phyloP scores from a whole-genome alignment of 768 basidiomycete genomes.

The Omphalotus guepiniiformis region DNA sequence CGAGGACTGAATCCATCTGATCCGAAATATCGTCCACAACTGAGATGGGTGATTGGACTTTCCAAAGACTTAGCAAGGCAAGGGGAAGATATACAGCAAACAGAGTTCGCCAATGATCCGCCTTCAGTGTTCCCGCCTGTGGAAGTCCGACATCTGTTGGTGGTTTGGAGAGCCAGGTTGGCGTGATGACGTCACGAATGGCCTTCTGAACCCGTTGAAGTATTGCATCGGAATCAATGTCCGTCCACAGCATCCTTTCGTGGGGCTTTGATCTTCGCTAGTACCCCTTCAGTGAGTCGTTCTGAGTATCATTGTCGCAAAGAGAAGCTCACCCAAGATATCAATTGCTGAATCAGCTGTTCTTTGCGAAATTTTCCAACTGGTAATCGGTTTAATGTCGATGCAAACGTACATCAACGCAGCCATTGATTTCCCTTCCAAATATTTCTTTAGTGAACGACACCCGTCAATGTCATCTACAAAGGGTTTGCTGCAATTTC shows the following conservation, averaged over 20 bases:
- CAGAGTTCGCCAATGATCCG: conserved; percentile 19
- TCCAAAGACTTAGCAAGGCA: conserved; percentile 18
- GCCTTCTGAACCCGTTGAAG: neutral
- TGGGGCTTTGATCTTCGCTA: neutral
- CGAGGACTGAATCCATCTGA: neutral
- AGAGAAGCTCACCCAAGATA: neutral
- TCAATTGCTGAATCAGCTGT: neutral
- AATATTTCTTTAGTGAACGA: neutral
- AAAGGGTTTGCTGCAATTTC: neutral
- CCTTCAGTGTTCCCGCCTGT: conserved; percentile 21
- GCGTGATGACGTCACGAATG: neutral
- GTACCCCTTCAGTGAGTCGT: neutral
- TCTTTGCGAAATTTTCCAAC: neutral
- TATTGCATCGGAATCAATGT: neutral
- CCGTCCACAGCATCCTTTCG: neutral
- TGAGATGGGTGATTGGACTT: neutral
- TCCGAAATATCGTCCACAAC: neutral
- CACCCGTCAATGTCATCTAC: neutral
- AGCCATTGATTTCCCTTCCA: neutral
- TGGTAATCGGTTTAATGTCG: neutral
- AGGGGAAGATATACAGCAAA: conserved; percentile 18
- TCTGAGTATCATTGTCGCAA: neutral
- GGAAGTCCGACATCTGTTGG: conserved; percentile 12
- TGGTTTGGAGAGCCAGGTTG: conserved; percentile 7
- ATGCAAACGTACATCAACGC: neutral